A percentile compares a stretch with the other conserved stretches of the same genome.
These are phyloP conservation scores for Tetrastigma voinierianum DNA, from an alignment of 164 flowering plant genomes.

Conservation along the genomic window DNA sequence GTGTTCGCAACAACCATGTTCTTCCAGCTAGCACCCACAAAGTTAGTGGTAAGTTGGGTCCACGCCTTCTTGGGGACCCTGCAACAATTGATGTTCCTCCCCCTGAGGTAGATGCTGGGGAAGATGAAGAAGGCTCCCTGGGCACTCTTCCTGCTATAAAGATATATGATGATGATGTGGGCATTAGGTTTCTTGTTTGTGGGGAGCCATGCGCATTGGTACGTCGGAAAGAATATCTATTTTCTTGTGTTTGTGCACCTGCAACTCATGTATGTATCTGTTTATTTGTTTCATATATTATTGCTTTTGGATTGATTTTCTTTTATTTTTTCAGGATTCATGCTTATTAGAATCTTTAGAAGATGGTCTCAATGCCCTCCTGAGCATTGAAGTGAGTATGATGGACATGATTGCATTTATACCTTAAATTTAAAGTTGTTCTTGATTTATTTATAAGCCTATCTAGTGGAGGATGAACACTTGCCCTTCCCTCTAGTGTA, in stretches of 20 bases:
- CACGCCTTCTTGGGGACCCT: constrained; percentile 78
- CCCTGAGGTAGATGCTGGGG: constrained; percentile 58
- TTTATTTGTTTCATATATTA: not conserved
- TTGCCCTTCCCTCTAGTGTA: not conserved
- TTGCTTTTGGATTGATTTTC: not conserved
- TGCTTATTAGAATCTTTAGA: constrained; percentile 70
- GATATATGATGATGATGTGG: constrained; percentile 88
- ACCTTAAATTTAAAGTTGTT: not conserved
- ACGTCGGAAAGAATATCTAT: constrained; percentile 14
- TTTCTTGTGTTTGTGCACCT: not conserved
- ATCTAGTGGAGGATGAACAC: not conserved
- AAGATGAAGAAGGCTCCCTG: constrained; percentile 55
- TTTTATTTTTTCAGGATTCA: constrained; percentile 58
- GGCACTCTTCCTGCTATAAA: constrained; percentile 68
- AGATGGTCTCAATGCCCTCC: constrained; percentile 91
- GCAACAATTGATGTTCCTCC: constrained; percentile 62
- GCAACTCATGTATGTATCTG: too few relatives aligned
- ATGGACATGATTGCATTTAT: not conserved
- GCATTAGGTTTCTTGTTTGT: constrained; percentile 84
- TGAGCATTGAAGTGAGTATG: constrained; percentile 86
- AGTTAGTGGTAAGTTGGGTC: constrained; percentile 50
- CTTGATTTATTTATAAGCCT: not conserved
- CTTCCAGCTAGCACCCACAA: constrained; percentile 36
- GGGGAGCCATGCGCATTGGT: constrained; percentile 73
- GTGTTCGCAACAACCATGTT: constrained; percentile 50